Conservation (phyloP, 2,329 filamentous ascomycete genomes). For the Aureobasidium mangrovei region DNA sequence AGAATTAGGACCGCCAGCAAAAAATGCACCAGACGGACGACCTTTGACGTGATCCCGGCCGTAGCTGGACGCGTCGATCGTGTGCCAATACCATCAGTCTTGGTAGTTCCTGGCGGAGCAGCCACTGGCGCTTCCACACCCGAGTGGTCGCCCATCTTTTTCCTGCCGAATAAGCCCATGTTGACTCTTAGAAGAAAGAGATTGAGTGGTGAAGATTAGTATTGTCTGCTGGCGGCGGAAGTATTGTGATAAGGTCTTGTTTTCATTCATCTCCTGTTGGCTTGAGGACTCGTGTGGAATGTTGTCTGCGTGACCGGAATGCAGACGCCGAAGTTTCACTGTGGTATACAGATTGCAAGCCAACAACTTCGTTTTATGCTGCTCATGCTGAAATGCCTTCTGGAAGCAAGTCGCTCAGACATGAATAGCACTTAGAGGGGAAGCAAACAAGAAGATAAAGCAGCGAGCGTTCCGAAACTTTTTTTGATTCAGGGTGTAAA, state of each 20-base stretch:
- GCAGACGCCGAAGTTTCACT: too few relatives aligned
- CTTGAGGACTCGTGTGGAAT: too few relatives aligned
- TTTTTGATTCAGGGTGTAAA: background rate
- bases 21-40: background rate
- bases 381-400: background rate
- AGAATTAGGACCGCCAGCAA: background rate
- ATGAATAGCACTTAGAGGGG: background rate
- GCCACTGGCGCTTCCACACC: background rate
- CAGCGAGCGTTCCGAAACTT: background rate
- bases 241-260: too few relatives aligned
- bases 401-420: background rate
- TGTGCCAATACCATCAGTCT: background rate
- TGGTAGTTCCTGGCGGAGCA: background rate
- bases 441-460: background rate
- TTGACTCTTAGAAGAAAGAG: background rate
- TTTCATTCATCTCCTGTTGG: too few relatives aligned
- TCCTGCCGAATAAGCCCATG: background rate
- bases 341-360: background rate
- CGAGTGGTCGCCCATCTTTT: background rate
- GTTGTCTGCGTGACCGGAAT: too few relatives aligned
- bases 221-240: too few relatives aligned
- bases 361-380: background rate
- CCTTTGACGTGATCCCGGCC: background rate
- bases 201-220: too few relatives aligned
- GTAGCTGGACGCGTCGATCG: background rate